Percentiles rank a stretch among this genome's conserved stretches.
phyloP scores from a whole-genome alignment of 176 grass and related monocot genomes.

The Typha latifolia region DNA sequence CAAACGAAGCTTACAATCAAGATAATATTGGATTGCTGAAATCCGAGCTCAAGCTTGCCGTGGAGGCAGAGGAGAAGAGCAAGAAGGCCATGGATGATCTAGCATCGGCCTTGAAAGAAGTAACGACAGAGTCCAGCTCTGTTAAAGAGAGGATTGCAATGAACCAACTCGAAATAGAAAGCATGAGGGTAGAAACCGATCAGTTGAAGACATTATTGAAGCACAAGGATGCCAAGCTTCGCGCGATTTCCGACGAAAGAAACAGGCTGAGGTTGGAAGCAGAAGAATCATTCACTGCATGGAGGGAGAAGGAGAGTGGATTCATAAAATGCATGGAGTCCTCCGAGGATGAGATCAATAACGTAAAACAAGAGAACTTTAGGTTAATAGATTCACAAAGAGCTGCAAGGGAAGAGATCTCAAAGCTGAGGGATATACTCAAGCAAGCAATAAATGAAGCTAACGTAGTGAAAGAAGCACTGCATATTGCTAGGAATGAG shows the following conservation, averaged over 20 bases:
- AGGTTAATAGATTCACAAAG: conserved; percentile 43
- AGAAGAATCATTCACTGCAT: conserved; percentile 55
- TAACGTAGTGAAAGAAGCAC: conserved; percentile 56
- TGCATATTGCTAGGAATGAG: conserved; percentile 48
- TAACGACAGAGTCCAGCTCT: conserved; percentile 43
- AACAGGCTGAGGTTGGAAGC: conserved; percentile 39
- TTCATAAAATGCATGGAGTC: conserved; percentile 68
- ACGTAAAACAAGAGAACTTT: conserved; percentile 37
- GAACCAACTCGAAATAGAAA: conserved; percentile 46
- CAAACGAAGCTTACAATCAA: neutral
- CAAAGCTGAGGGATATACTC: conserved; percentile 81
- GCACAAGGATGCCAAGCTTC: conserved; percentile 45
- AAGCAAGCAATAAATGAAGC: conserved; percentile 73
- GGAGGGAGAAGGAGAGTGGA: conserved; percentile 58
- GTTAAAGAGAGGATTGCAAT: conserved; percentile 33
- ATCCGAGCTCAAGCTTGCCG: conserved; percentile 35
- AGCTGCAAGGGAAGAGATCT: conserved; percentile 49
- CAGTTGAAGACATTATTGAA: conserved; percentile 30
- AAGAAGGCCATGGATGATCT: conserved; percentile 82
- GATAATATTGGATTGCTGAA: conserved; percentile 2
- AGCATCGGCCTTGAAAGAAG: conserved; percentile 68
- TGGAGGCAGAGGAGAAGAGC: conserved; percentile 68
- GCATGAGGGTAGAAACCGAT: conserved; percentile 38
- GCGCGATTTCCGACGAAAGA: conserved; percentile 30
- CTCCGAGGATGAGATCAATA: conserved; percentile 44